These are phyloP conservation scores for Diospyros kaki DNA, from an alignment of 148 eudicot species.

Conservation along the genomic window DNA sequence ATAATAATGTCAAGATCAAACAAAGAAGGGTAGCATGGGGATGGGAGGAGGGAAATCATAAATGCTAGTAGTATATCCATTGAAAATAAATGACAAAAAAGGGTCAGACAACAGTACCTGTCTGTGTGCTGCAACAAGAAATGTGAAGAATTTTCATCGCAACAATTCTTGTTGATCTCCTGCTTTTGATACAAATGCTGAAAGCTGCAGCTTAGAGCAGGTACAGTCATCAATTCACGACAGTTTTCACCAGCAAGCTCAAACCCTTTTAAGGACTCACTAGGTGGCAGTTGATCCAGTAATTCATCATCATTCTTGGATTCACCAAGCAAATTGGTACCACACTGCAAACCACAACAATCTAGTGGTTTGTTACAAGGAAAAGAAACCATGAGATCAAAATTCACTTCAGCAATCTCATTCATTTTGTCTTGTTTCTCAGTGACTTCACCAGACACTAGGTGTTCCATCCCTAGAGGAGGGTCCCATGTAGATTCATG, in stretches of 20 bases:
- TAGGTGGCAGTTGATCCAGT: conserved; percentile 2
- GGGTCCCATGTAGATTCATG: conserved; percentile 78
- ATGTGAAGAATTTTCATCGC: conserved; percentile 9
- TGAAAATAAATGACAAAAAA: neutral
- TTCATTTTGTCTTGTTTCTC: conserved; percentile 24
- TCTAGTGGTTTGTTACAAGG: conserved; percentile 17
- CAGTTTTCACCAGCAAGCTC: conserved; percentile 21
- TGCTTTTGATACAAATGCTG: conserved; percentile 12
- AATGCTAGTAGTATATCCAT: neutral
- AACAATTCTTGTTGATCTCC: conserved; percentile 16
- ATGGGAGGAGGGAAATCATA: too few relatives aligned
- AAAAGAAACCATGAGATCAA: conserved; percentile 12
- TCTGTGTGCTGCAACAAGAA: conserved; percentile 13
- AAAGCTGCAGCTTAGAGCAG: conserved; percentile 8
- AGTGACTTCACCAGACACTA: conserved; percentile 26
- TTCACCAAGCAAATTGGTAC: conserved; percentile 20
- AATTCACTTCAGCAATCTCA: conserved; percentile 24
- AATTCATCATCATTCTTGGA: conserved; percentile 10
- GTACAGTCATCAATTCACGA: neutral
- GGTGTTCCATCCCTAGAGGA: conserved; percentile 74
- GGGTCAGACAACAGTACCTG: conserved; percentile 8
- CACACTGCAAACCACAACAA: conserved; percentile 19
- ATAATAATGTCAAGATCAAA: neutral
- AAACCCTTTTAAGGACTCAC: conserved; percentile 12
- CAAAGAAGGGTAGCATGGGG: neutral